These are phyloP conservation scores for Cutaneotrichosporon sp. DNA, from an alignment of 1,284 basidiomycete genomes.

Conservation along the genomic window DNA sequence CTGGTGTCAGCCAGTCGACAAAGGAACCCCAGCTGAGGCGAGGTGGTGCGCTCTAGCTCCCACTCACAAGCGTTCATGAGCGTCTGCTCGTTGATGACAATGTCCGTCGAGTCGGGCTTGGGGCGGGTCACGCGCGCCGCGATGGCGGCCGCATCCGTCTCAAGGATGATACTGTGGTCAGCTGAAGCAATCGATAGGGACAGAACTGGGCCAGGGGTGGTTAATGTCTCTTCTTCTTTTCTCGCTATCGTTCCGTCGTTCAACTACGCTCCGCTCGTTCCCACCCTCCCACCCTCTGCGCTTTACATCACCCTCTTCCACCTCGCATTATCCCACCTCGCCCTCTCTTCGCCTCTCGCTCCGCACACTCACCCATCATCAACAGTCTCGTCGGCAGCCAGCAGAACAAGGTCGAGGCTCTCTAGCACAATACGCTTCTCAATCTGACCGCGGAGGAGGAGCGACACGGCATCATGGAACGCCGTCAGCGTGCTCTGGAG, in stretches of 20 bases:
- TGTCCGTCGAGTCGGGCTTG: conserved; percentile 88
- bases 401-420: conserved; percentile 86
- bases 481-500: conserved; percentile 78
- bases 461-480: conserved; percentile 78
- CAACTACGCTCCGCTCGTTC: too few relatives aligned
- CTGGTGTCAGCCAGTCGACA: conserved; percentile 27
- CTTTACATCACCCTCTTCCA: too few relatives aligned
- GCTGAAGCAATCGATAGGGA: not conserved
- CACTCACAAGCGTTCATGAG: conserved; percentile 74
- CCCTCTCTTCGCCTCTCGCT: too few relatives aligned
- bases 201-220: too few relatives aligned
- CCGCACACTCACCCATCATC: conserved; percentile 81
- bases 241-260: not conserved
- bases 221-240: not conserved
- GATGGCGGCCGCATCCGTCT: conserved; percentile 93
- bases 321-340: too few relatives aligned
- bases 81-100: conserved; percentile 98
- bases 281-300: too few relatives aligned
- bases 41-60: not conserved
- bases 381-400: conserved; percentile 94
- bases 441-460: conserved; percentile 85
- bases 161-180: conserved; percentile 81
- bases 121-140: conserved; percentile 92
- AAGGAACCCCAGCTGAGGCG: not conserved
- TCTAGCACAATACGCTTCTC: conserved; percentile 95